A percentile compares a stretch with the other conserved stretches of the same genome.
phyloP scores from a whole-genome alignment of 768 basidiomycete genomes.

The Calocybe gangraenosa region DNA sequence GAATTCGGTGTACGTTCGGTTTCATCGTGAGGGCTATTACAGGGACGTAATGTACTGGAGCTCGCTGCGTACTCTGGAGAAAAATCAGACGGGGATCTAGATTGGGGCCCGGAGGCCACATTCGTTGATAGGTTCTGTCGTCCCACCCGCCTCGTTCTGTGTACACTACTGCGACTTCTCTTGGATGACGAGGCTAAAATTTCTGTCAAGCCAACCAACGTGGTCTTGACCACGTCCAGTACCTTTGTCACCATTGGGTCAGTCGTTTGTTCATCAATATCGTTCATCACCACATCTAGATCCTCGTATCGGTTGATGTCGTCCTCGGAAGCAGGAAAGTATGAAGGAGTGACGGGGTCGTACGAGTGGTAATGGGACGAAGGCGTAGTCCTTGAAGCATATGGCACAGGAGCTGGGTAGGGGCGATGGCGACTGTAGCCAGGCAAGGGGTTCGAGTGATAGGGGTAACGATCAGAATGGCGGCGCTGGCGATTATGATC shows the following conservation, averaged over 20 bases:
- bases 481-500: too few species aligned
- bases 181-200: neutral
- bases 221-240: conserved; percentile 11
- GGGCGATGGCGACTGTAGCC: neutral
- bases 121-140: neutral
- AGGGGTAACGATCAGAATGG: too few species aligned
- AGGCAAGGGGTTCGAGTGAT: neutral
- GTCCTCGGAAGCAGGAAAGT: neutral
- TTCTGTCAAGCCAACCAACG: conserved; percentile 7
- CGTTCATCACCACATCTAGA: neutral
- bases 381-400: neutral
- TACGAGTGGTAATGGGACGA: neutral
- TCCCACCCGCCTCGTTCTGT: neutral
- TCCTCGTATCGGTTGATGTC: conserved; percentile 3
- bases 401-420: neutral
- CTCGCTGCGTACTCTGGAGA: neutral
- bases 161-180: neutral
- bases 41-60: neutral
- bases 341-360: conserved; percentile 6
- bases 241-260: conserved; percentile 7
- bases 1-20: neutral
- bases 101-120: neutral
- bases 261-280: neutral
- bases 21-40: neutral
- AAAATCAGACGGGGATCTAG: neutral